phyloP scores from a whole-genome alignment of 257 asterid species.

The Gentiana macrophylla region DNA sequence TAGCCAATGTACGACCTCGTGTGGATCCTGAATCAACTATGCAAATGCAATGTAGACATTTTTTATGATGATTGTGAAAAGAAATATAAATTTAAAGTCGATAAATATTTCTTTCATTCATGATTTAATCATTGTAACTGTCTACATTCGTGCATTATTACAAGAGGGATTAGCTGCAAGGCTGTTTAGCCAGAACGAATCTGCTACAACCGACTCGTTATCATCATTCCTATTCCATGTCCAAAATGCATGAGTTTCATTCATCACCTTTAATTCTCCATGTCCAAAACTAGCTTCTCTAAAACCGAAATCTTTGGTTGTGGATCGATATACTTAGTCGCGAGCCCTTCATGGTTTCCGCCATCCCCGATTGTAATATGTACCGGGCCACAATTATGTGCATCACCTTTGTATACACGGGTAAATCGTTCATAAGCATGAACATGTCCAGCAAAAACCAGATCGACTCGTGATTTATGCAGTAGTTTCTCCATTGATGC shows the following conservation, averaged over 20 bases:
- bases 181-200: slow-evolving; percentile 39
- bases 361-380: slow-evolving; percentile 79
- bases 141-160: background rate
- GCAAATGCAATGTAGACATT: no score
- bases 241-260: slow-evolving; percentile 23
- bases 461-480: slow-evolving; percentile 48
- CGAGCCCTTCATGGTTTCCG: slow-evolving; percentile 89
- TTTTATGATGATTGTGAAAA: no score
- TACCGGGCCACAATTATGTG: slow-evolving; percentile 51
- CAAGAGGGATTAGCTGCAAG: slow-evolving; percentile 31
- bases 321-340: slow-evolving; percentile 41
- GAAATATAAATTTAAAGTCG: no score
- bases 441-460: slow-evolving; percentile 77
- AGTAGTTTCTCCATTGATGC: slow-evolving; percentile 57
- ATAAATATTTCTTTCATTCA: no score
- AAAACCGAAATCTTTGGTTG: slow-evolving; percentile 41
- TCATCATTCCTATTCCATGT: slow-evolving; percentile 70
- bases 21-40: no score
- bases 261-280: slow-evolving; percentile 44
- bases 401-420: slow-evolving; percentile 47
- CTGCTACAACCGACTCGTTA: slow-evolving; percentile 30
- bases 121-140: background rate
- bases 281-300: slow-evolving; percentile 93
- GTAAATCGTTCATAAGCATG: slow-evolving; percentile 88
- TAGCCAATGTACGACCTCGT: no score